Evolutionary conservation across 768 basidiomycete genomes (phyloP), one percentile per base, ranked within the genome.

Genomic region (Lactarius sp.): DNA sequence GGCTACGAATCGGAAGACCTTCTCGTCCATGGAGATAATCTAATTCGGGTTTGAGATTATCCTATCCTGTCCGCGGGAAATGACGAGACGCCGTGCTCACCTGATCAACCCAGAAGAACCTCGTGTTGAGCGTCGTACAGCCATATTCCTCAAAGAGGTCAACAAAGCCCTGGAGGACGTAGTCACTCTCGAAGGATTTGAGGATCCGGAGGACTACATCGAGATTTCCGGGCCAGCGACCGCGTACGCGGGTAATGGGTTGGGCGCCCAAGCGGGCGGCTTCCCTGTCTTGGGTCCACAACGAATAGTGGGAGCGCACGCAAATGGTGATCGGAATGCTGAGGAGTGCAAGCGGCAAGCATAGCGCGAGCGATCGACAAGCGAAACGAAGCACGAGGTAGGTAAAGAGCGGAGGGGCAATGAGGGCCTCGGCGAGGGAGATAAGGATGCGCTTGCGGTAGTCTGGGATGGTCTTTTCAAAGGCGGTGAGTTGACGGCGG

Each of bases 51-150:
- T 33, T 7, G 34, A 58, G n/a, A 41, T 22, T 27, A 20, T 9
- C 31, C 14, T 47, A 13, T 49, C 13, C 42, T 18, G 52, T 36
- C 36, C 41, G 53, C 36, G n/a, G 66, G n/a, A 31, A 27, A 44
- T 22, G 50, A 42, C 47, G 46, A 44, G 53, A 31, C 4, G 20
- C 1, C 6, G 49, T 9, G 59, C 68, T 50, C 46, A 71, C 71
- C 60, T 72, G 70, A 62, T 74, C 71, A n/a, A 65, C 64, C 75
- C 75, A 75, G 22, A 75, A 70, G 44, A 75, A 69, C n/a, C 68
- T 47, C 37, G 73, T 71, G 65, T 74, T 74, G 52, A 72, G 68
- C 16, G 75, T 75, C 18, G 70, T 69, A 27, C 69, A 70, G 20
- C 63, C 57, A 51, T 73, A 70, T 60, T 73, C 69, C 44, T 67